Conservation (phyloP, 2,329 filamentous ascomycete genomes). For the Cryphonectria parasitica region DNA sequence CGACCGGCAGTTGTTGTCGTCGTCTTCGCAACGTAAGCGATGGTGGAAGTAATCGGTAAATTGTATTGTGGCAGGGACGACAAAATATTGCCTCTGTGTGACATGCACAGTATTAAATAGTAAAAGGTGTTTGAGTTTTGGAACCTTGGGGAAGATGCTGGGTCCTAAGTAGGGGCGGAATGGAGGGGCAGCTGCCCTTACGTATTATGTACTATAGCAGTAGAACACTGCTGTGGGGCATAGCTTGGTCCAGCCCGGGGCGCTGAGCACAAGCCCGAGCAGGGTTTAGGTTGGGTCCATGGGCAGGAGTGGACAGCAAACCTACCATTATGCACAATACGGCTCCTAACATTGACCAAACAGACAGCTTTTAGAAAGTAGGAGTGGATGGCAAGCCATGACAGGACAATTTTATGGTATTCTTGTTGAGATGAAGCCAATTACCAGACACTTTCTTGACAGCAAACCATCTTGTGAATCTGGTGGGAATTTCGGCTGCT, state of each 20-base stretch:
- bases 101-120: neutral
- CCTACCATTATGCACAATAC: too few relatives aligned
- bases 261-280: neutral
- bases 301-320: neutral
- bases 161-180: neutral
- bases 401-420: neutral
- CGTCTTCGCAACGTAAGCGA: neutral
- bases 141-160: conserved; percentile 32
- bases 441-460: neutral
- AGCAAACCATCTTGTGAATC: neutral
- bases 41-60: neutral
- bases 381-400: neutral
- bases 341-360: too few relatives aligned
- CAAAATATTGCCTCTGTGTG: neutral
- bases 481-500: neutral
- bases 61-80: neutral
- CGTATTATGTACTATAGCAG: neutral
- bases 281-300: neutral
- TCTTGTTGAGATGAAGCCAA: neutral
- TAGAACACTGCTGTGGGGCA: neutral
- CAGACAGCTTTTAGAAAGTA: neutral
- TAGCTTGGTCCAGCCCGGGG: neutral
- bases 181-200: conserved; percentile 1
- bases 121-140: neutral
- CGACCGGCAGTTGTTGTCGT: neutral